phyloP scores from a whole-genome alignment of 352 stramenopile genomes.

The Phytophthora colocasiae region DNA sequence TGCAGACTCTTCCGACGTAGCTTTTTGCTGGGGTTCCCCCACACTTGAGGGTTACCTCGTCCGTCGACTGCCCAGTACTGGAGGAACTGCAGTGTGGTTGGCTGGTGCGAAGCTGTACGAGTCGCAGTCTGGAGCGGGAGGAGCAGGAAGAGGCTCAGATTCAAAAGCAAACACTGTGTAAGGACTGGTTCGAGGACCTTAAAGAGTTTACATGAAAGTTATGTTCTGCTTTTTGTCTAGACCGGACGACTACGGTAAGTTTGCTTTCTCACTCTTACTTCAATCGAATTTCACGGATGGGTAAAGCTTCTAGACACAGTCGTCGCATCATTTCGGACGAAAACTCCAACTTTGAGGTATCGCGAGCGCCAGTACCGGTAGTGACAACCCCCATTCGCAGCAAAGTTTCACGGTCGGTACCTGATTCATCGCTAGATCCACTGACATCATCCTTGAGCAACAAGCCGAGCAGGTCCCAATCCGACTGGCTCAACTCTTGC shows the following conservation, averaged over 20 bases:
- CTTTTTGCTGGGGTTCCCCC: constrained; percentile 57
- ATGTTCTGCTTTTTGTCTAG: too few relatives aligned
- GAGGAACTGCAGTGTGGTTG: constrained; percentile 44
- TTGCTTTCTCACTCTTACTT: too few relatives aligned
- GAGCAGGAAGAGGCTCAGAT: constrained; percentile 45
- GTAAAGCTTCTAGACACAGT: constrained; percentile 27
- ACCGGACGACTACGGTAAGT: too few relatives aligned
- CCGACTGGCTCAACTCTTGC: not conserved
- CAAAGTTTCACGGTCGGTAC: not conserved
- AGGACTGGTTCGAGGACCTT: constrained; percentile 49
- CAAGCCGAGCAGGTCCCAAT: constrained; percentile 1
- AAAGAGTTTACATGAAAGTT: too few relatives aligned
- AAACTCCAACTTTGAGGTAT: constrained; percentile 12
- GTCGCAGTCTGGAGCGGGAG: constrained; percentile 56
- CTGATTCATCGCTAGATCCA: constrained; percentile 4
- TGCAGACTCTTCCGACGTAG: constrained; percentile 32
- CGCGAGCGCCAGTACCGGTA: not conserved
- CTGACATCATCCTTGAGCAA: constrained; percentile 5
- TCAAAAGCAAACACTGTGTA: constrained; percentile 34
- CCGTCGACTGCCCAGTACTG: constrained; percentile 36
- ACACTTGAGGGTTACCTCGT: constrained; percentile 59
- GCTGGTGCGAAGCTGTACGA: constrained; percentile 57
- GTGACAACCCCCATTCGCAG: constrained; percentile 12
- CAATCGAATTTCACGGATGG: not conserved
- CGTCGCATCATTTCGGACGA: constrained; percentile 29